Conservation (phyloP, 805 yeast genomes). For the Isabelozyma gotoi region DNA sequence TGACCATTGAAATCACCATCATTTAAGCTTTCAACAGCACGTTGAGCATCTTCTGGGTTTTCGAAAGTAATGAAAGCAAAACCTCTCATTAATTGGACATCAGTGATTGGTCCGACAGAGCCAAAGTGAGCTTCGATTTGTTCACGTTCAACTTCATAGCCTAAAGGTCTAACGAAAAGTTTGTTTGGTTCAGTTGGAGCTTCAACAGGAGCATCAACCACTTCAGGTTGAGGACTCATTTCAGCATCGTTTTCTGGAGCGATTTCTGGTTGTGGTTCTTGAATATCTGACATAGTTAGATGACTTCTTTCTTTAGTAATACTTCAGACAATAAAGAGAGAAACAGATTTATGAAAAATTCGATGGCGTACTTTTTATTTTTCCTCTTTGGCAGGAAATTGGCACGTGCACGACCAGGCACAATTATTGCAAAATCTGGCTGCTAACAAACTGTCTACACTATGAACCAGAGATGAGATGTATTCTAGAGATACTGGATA, state of each 20-base stretch:
- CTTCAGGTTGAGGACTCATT: not conserved
- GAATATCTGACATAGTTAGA: not conserved
- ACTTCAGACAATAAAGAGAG: too few species aligned
- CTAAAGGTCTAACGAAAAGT: constrained; percentile 63
- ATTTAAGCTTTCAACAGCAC: constrained; percentile 47
- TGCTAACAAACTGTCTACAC: too few species aligned
- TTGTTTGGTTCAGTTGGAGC: constrained; percentile 21
- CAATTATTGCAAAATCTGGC: not conserved
- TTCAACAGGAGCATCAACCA: constrained; percentile 1
- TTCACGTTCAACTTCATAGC: constrained; percentile 48
- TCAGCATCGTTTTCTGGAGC: not conserved
- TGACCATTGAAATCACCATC: constrained; percentile 51
- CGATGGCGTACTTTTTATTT: not conserved
- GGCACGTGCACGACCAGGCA: not conserved
- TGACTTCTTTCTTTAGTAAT: not conserved
- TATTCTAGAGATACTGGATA: too few species aligned
- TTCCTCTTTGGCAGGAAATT: not conserved
- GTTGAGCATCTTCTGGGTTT: constrained; percentile 52
- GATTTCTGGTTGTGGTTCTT: not conserved
- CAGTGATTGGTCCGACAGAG: constrained; percentile 64
- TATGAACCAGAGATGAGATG: too few species aligned
- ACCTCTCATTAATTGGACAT: constrained; percentile 73
- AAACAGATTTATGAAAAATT: not conserved
- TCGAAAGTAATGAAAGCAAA: constrained; percentile 88
- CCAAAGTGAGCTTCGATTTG: constrained; percentile 70